These are phyloP conservation scores for Xanthoparmelia taractica DNA, from an alignment of 495 filamentous ascomycete species.

Conservation along the genomic window DNA sequence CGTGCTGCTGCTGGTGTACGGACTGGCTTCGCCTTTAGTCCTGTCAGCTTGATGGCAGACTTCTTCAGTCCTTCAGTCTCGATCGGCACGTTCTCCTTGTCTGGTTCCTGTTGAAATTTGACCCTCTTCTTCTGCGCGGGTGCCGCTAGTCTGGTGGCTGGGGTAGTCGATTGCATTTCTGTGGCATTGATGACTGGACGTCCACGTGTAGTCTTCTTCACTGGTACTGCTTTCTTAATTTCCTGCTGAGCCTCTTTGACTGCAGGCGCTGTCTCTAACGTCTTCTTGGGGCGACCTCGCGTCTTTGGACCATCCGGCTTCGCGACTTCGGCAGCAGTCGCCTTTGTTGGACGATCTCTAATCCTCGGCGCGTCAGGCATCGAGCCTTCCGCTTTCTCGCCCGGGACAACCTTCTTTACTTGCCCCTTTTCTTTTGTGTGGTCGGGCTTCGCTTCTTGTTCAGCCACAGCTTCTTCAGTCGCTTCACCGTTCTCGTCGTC, in stretches of 20 bases:
- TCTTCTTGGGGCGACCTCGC: slow-evolving; percentile 19
- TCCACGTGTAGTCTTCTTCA: slow-evolving; percentile 22
- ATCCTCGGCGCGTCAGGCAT: slow-evolving; percentile 14
- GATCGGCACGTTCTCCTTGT: slow-evolving; percentile 34
- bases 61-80: slow-evolving; percentile 27
- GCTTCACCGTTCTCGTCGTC: slow-evolving; percentile 12
- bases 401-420: neutral
- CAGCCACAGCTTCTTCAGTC: neutral
- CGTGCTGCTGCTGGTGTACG: slow-evolving; percentile 35
- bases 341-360: slow-evolving; percentile 24
- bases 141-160: slow-evolving; percentile 12
- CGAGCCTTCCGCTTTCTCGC: slow-evolving; percentile 11
- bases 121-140: slow-evolving; percentile 47
- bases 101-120: slow-evolving; percentile 43
- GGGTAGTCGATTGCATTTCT: slow-evolving; percentile 5
- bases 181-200: slow-evolving; percentile 15
- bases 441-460: slow-evolving; percentile 7
- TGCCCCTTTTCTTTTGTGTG: slow-evolving; percentile 2
- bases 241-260: neutral
- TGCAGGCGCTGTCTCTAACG: neutral
- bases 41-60: slow-evolving; percentile 29
- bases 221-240: neutral
- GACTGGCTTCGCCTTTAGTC: slow-evolving; percentile 43
- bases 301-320: slow-evolving; percentile 15
- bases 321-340: neutral